These are phyloP conservation scores for Platanthera guangdongensis DNA, from an alignment of 106 monocot species.

Conservation along the genomic window DNA sequence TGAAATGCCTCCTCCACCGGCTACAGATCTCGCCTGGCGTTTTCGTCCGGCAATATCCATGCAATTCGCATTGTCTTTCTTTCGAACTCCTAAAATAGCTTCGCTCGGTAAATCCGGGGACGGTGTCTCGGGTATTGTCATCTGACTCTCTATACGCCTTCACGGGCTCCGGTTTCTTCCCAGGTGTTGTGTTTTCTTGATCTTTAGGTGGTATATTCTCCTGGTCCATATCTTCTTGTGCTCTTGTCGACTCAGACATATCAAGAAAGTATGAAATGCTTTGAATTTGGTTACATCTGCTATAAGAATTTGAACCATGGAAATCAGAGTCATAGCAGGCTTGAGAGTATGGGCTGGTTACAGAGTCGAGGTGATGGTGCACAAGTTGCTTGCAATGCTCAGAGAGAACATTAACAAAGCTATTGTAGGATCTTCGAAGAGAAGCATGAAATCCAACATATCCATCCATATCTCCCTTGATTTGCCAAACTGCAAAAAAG, in stretches of 20 bases:
- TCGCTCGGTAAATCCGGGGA: conserved; percentile 84
- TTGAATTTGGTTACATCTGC: conserved; percentile 31
- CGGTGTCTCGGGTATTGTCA: conserved; percentile 97
- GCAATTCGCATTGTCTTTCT: conserved; percentile 57
- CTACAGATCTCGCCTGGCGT: conserved; percentile 58
- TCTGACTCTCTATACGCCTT: conserved; percentile 59
- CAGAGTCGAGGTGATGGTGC: conserved; percentile 86
- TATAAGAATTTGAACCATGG: conserved; percentile 14
- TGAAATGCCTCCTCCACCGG: conserved; percentile 27
- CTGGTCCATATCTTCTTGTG: conserved; percentile 41
- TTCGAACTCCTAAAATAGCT: conserved; percentile 29
- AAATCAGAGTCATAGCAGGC: conserved; percentile 62
- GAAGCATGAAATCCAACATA: conserved; percentile 94
- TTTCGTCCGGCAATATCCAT: conserved; percentile 65
- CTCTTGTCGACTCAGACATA: conserved; percentile 34
- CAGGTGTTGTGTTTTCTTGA: conserved; percentile 67
- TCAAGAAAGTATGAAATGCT: conserved; percentile 44
- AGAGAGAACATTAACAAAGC: conserved; percentile 63
- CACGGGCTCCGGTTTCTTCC: conserved; percentile 40
- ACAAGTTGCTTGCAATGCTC: conserved; percentile 97
- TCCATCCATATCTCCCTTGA: conserved; percentile 74
- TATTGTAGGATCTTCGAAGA: conserved; percentile 64
- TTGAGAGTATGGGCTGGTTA: conserved; percentile 80
- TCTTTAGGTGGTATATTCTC: conserved; percentile 77
- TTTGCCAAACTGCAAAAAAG: conserved; percentile 32